Evolutionary conservation across 176 grass and related monocot genomes (phyloP).

Genomic region (Triticum dicoccoides): DNA sequence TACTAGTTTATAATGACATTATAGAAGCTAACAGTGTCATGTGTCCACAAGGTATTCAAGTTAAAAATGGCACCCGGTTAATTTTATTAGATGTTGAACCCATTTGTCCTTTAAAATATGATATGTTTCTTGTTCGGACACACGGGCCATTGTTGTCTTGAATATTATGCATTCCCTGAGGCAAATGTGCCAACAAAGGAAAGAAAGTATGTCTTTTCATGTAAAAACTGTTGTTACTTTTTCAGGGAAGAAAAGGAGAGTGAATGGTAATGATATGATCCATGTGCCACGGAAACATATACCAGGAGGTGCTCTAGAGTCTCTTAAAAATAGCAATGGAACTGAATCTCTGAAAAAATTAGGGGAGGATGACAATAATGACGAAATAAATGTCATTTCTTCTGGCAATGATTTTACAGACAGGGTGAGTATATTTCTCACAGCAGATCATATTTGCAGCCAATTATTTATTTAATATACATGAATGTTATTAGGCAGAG

Average conservation of each 20-base stretch:
- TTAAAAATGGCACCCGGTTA: neutral
- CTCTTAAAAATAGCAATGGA: slow-evolving; percentile 33
- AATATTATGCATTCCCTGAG: slow-evolving; percentile 8
- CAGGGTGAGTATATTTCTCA: slow-evolving; percentile 48
- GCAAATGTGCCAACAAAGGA: neutral
- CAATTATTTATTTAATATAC: slow-evolving; percentile 11
- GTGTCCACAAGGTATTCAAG: neutral
- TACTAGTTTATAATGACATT: neutral
- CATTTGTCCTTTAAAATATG: neutral
- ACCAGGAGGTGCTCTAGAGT: slow-evolving; percentile 47
- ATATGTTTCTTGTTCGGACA: neutral
- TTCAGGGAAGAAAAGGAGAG: slow-evolving; percentile 53
- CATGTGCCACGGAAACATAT: slow-evolving; percentile 34
- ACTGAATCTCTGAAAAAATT: slow-evolving; percentile 38
- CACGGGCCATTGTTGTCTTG: neutral
- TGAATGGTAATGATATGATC: slow-evolving; percentile 26
- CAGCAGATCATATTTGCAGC: neutral
- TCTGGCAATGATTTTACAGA: slow-evolving; percentile 46
- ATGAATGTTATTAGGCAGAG: neutral
- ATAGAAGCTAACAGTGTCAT: neutral
- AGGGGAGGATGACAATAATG: slow-evolving; percentile 30
- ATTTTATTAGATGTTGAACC: neutral
- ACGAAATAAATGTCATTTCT: slow-evolving; percentile 45
- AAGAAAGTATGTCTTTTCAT: neutral
- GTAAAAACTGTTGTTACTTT: neutral